Evolutionary conservation across 2,329 filamentous ascomycete species (phyloP).

Genomic region (Eutypa lata): DNA sequence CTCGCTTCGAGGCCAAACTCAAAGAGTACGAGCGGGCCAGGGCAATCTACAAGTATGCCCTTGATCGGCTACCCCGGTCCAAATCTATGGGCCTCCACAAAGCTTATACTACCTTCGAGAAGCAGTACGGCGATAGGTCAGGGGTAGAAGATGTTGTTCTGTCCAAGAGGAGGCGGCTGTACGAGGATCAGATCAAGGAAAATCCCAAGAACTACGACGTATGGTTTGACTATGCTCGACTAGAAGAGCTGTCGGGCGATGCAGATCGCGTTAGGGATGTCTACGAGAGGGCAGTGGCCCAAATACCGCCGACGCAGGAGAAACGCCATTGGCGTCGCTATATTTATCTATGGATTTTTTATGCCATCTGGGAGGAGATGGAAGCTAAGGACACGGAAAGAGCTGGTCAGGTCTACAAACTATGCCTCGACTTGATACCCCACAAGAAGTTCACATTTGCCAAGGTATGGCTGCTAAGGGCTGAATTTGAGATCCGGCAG

Average conservation of each 20-base stretch:
- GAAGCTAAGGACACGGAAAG: constrained; percentile 75
- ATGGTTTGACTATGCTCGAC: constrained; percentile 91
- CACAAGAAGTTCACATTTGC: constrained; percentile 98
- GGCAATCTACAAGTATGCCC: constrained; percentile 94
- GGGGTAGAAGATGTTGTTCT: constrained; percentile 94
- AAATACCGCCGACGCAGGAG: constrained; percentile 90
- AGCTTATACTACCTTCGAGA: constrained; percentile 95
- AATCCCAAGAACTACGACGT: constrained; percentile 96
- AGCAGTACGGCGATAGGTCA: constrained; percentile 91
- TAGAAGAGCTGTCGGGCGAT: constrained; percentile 85
- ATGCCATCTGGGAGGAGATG: constrained; percentile 91
- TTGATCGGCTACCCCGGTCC: constrained; percentile 86
- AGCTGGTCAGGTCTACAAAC: constrained; percentile 85
- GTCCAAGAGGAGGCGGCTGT: constrained; percentile 88
- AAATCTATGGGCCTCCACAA: constrained; percentile 84
- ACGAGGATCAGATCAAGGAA: constrained; percentile 90
- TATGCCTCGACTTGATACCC: constrained; percentile 82
- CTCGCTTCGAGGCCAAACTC: constrained; percentile 89
- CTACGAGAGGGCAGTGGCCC: constrained; percentile 93
- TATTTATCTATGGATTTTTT: constrained; percentile 97
- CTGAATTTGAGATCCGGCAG: constrained; percentile 89
- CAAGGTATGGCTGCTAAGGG: constrained; percentile 92
- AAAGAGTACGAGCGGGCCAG: constrained; percentile 93
- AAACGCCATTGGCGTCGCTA: constrained; percentile 97
- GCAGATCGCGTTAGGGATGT: constrained; percentile 82